Percentiles rank a stretch among this genome's conserved stretches.
phyloP scores from a whole-genome alignment of 1,284 basidiomycete species.

The Cerioporus squamosus region DNA sequence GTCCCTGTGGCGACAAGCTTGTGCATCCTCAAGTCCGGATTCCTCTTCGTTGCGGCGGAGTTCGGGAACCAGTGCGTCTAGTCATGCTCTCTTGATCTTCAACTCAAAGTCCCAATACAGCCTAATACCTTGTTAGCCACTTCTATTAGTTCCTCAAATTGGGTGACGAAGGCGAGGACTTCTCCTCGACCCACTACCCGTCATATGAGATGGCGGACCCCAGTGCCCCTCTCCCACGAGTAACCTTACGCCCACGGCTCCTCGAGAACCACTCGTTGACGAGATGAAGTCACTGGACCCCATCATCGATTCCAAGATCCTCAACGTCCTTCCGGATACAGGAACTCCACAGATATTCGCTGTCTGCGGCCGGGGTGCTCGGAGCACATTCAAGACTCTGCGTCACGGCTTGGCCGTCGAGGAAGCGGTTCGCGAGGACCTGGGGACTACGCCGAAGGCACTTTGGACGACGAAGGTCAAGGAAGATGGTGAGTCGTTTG shows the following conservation, averaged over 20 bases:
- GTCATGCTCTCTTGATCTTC: neutral
- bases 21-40: slow-evolving; percentile 95
- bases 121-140: slow-evolving; percentile 52
- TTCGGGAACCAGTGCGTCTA: slow-evolving; percentile 86
- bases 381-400: slow-evolving; percentile 85
- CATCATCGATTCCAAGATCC: slow-evolving; percentile 87
- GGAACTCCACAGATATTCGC: slow-evolving; percentile 95
- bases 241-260: slow-evolving; percentile 81
- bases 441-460: slow-evolving; percentile 94
- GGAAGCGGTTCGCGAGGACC: slow-evolving; percentile 89
- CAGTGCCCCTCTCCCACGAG: slow-evolving; percentile 68
- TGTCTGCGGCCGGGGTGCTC: slow-evolving; percentile 85
- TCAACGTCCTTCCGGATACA: slow-evolving; percentile 87
- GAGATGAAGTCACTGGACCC: slow-evolving; percentile 89
- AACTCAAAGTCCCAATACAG: neutral
- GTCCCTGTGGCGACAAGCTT: slow-evolving; percentile 90
- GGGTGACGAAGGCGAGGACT: slow-evolving; percentile 94
- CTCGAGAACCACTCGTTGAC: slow-evolving; percentile 90
- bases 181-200: slow-evolving; percentile 84
- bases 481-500: slow-evolving; percentile 69
- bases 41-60: slow-evolving; percentile 93
- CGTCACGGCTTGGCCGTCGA: slow-evolving; percentile 93
- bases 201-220: slow-evolving; percentile 81
- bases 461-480: slow-evolving; percentile 94
- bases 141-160: slow-evolving; percentile 97